phyloP scores from a whole-genome alignment of 306 rosid species.

The Rosa lucieae region DNA sequence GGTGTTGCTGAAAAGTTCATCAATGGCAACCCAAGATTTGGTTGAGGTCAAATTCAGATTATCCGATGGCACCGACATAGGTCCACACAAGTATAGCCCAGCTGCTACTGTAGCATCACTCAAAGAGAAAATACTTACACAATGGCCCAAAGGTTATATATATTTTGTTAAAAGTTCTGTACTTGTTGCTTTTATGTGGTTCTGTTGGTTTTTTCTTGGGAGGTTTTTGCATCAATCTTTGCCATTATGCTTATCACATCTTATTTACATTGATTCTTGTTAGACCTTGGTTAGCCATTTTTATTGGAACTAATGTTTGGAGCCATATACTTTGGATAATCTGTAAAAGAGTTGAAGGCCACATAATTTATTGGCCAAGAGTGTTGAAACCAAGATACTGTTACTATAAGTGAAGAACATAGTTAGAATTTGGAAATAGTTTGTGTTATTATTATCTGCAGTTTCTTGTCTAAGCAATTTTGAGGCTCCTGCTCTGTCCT shows the following conservation, averaged over 20 bases:
- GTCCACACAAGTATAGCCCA: constrained; percentile 42
- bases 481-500: not conserved
- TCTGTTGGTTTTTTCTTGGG: constrained; percentile 6
- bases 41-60: constrained; percentile 47
- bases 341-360: not conserved
- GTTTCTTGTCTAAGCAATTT: not conserved
- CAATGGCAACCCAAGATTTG: constrained; percentile 40
- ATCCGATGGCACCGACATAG: constrained; percentile 45
- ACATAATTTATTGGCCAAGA: not conserved
- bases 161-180: not conserved
- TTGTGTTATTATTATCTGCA: not conserved
- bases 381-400: not conserved
- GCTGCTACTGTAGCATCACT: constrained; percentile 42
- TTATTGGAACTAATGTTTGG: not conserved
- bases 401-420: not conserved
- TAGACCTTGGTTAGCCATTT: not conserved
- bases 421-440: not conserved
- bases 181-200: not conserved
- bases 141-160: constrained; percentile 46
- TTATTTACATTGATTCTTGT: not conserved
- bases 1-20: constrained; percentile 12
- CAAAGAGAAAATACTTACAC: constrained; percentile 42
- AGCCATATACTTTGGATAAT: not conserved
- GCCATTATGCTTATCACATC: not conserved
- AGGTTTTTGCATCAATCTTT: constrained; percentile 1